These are phyloP conservation scores for Corymbia calophylla DNA, from an alignment of 441 rosid species.

Conservation along the genomic window DNA sequence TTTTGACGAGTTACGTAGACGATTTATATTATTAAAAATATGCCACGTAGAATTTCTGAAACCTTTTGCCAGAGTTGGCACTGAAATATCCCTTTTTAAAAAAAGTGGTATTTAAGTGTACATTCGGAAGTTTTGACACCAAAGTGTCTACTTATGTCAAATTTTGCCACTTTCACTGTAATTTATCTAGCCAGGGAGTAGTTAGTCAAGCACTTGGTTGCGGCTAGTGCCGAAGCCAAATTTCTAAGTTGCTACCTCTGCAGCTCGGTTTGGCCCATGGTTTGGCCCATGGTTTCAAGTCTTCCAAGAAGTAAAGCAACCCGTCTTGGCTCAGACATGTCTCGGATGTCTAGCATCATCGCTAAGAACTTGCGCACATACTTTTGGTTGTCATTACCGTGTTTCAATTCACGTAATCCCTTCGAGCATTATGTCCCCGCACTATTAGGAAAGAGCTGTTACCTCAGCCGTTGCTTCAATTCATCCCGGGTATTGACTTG, in stretches of 20 bases:
- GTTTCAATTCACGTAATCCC: background rate
- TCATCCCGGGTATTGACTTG: background rate
- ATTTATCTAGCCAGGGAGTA: too few species aligned
- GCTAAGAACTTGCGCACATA: background rate
- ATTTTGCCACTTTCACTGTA: too few species aligned
- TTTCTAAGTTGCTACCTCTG: background rate
- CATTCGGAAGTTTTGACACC: too few species aligned
- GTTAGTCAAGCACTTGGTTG: background rate
- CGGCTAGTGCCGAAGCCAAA: background rate
- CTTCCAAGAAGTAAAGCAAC: background rate
- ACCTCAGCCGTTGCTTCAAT: background rate
- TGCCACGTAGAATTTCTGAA: rapidly evolving
- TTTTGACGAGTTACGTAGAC: too few species aligned
- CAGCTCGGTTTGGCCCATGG: background rate
- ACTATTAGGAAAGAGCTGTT: background rate
- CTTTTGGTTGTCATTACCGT: background rate
- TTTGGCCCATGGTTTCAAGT: background rate
- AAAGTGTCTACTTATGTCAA: too few species aligned
- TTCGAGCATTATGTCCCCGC: background rate
- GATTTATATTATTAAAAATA: too few species aligned
- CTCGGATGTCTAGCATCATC: background rate
- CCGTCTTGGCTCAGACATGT: background rate
- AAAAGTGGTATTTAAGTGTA: too few species aligned
- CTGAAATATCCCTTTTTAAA: too few species aligned
- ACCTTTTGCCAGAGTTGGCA: too few species aligned